A percentile compares a stretch with the other conserved stretches of the same genome.
These are phyloP conservation scores for Candida nemodendra DNA, from an alignment of 805 yeast species.

Conservation along the genomic window DNA sequence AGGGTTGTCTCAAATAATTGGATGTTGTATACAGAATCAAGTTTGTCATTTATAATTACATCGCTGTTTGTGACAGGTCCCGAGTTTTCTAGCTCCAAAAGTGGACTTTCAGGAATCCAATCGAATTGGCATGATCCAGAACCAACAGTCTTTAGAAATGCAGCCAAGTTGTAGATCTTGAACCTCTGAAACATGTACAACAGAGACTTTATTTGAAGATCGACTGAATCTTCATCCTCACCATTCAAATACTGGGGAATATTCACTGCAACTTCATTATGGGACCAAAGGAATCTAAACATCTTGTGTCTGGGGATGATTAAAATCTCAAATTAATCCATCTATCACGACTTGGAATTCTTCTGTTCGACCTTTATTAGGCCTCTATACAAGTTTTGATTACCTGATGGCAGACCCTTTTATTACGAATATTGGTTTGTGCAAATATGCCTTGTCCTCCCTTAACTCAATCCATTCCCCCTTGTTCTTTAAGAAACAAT, in stretches of 20 bases:
- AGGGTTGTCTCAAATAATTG: constrained; percentile 41
- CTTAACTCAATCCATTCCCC: no score
- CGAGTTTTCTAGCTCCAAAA: constrained; percentile 4
- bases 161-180: constrained; percentile 39
- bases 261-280: constrained; percentile 36
- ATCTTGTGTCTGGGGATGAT: constrained; percentile 17
- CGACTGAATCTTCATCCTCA: constrained; percentile 53
- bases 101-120: constrained; percentile 13
- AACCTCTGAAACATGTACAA: constrained; percentile 56
- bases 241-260: constrained; percentile 51
- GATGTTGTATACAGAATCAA: constrained; percentile 57
- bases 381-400: no score
- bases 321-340: no score
- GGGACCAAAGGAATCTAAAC: constrained; percentile 36
- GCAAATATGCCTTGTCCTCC: no score
- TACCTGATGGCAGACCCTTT: no score
- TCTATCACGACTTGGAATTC: no score
- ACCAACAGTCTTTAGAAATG: constrained; percentile 38
- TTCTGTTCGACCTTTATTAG: no score
- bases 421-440: no score
- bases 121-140: constrained; percentile 28
- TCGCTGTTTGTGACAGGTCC: constrained; percentile 10
- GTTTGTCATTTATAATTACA: constrained; percentile 35
- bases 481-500: no score
- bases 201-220: constrained; percentile 59